phyloP scores from a whole-genome alignment of 768 basidiomycete species.

The Solioccasus polychromus region DNA sequence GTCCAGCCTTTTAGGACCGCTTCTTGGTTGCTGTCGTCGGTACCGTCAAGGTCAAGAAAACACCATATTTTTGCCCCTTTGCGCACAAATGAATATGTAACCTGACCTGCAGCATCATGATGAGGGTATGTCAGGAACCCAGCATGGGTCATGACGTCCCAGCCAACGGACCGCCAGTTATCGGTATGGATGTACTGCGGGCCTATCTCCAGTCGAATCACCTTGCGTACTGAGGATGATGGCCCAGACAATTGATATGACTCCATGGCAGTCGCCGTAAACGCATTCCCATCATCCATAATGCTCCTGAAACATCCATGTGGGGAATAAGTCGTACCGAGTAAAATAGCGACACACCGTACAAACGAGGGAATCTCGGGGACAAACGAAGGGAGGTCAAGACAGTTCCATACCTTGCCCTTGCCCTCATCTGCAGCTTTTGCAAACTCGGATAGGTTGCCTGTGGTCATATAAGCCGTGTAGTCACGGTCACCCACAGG shows the following conservation, averaged over 20 bases:
- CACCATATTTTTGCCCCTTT: constrained; percentile 9
- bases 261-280: neutral
- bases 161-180: neutral
- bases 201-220: neutral
- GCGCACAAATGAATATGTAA: neutral
- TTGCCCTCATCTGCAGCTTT: too few relatives aligned
- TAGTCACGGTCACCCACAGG: too few relatives aligned
- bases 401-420: too few relatives aligned
- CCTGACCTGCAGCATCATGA: constrained; percentile 3
- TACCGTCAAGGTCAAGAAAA: neutral
- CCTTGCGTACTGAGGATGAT: too few relatives aligned
- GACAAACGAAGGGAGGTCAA: too few relatives aligned
- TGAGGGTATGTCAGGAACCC: constrained; percentile 10
- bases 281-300: neutral
- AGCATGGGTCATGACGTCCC: constrained; percentile 7
- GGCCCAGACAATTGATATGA: neutral
- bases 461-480: too few relatives aligned
- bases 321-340: too few relatives aligned
- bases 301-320: neutral
- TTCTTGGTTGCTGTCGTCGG: neutral
- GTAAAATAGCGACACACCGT: too few relatives aligned
- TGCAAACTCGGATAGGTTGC: too few relatives aligned
- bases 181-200: neutral
- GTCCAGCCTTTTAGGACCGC: neutral
- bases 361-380: too few relatives aligned